Base-by-base conservation (phyloP, 73 alveolate species). In the Paraurostyla sp. region DNA sequence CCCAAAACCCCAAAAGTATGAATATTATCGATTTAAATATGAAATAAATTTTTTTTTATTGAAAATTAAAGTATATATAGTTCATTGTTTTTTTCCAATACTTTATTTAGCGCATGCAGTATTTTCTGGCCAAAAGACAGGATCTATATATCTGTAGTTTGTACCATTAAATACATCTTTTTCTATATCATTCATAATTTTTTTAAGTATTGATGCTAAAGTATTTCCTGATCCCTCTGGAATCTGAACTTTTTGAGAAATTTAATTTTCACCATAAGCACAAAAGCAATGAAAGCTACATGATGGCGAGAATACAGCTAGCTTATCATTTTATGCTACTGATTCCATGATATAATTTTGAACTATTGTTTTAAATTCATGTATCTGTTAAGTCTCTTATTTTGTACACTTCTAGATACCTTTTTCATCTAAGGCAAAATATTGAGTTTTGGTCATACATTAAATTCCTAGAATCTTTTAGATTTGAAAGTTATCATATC, bases 401-500 rank as follows among this genome's bases (percentile, higher is more conserved):
- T 2, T 3, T 11, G 30, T 30, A 50, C 87, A 73, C 4, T 40
- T 27, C 18, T 45, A 48, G 18, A 73, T 13, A 18, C 22, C 40
- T 41, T 27, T 23, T 20, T 23, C 6, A 40, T 40, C n/a, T n/a
- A n/a, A 35, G 9, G 30, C 23, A 13, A 20, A 38, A 58, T 30
- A 38, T n/a, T n/a, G n/a, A n/a, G n/a, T 46, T 20, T 20, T 15
- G 58, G 41, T 38, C 3, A 73, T 1, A 50, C 87, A 73, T 3
- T 7, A 1, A 2, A 73, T 15, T 16, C 18, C 73, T 3, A 73
- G 48, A 3, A 73, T 73, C 11, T 73, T 50, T 45, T 38, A 22
- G 3, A 73, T 45, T 33, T 73, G 27, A 68, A 68, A 73, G 32
- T n/a, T 30, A 30, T 73, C 87, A 73, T 73, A 73, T 11, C 68